These are phyloP conservation scores for Podospora conica DNA, from an alignment of 495 filamentous ascomycete species.

Conservation along the genomic window DNA sequence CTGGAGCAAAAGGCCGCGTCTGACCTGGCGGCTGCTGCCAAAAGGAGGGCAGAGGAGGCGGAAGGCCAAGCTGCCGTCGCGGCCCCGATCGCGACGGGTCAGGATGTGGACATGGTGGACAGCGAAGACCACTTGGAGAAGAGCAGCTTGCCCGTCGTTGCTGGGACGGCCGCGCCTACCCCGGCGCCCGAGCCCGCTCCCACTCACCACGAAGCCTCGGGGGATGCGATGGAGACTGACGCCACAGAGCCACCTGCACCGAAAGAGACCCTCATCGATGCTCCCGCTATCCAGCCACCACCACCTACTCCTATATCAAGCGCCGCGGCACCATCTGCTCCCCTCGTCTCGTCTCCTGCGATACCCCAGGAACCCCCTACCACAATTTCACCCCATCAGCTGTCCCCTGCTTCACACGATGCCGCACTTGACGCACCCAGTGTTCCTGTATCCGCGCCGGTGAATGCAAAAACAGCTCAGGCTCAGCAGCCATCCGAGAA, in stretches of 20 bases:
- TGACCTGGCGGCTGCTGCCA: not conserved
- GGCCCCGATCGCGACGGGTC: not conserved
- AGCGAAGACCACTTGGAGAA: not conserved
- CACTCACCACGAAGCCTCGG: not conserved
- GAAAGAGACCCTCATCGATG: not conserved
- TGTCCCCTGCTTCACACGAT: not conserved
- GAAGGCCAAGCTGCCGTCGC: not conserved
- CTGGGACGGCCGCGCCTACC: not conserved
- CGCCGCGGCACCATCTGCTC: not conserved
- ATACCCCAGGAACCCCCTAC: not conserved
- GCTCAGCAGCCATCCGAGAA: not conserved
- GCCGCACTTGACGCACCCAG: not conserved
- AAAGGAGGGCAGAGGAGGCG: not conserved
- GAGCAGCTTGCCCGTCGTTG: not conserved
- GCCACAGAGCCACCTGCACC: not conserved
- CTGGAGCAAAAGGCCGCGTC: not conserved
- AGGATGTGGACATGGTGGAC: not conserved
- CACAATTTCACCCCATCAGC: not conserved
- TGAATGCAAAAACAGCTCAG: not conserved
- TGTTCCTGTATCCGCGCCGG: not conserved
- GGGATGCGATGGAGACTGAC: constrained; percentile 2
- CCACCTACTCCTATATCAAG: not conserved
- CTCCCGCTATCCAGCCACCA: not conserved
- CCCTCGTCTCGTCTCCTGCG: not conserved
- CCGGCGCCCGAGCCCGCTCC: not conserved